phyloP scores from a whole-genome alignment of 331 rosid genomes.

The Ulmus americana region DNA sequence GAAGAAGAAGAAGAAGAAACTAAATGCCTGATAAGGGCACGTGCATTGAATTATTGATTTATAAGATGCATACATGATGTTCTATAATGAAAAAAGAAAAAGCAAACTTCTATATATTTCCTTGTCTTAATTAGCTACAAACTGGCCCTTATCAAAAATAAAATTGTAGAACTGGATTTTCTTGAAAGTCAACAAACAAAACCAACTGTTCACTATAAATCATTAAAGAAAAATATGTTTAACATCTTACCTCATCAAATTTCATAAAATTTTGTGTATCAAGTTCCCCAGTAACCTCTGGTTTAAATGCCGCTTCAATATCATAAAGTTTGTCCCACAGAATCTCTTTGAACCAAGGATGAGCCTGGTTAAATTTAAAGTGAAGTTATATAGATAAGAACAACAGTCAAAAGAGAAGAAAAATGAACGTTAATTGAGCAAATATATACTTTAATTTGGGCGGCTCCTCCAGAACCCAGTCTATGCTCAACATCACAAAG shows the following conservation, averaged over 20 bases:
- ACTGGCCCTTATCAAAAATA: neutral
- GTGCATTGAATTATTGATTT: too few species aligned
- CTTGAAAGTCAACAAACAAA: slow-evolving; percentile 4
- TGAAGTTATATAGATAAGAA: neutral
- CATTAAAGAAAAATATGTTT: neutral
- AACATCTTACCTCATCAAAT: slow-evolving; percentile 39
- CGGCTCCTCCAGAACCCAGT: slow-evolving; percentile 35
- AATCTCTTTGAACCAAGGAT: slow-evolving; percentile 45
- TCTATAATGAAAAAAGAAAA: too few species aligned
- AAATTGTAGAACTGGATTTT: neutral
- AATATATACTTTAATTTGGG: slow-evolving; percentile 34
- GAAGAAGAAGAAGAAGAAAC: too few species aligned
- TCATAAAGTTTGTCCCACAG: slow-evolving; percentile 44
- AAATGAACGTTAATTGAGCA: neutral
- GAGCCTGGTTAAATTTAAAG: slow-evolving; percentile 29
- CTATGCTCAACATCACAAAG: slow-evolving; percentile 46
- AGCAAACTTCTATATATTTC: too few species aligned
- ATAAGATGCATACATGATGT: too few species aligned
- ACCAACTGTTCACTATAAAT: neutral
- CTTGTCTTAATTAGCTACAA: neutral
- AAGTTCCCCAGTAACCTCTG: slow-evolving; percentile 46
- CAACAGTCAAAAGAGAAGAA: neutral
- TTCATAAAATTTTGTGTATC: slow-evolving; percentile 50
- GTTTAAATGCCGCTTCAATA: slow-evolving; percentile 48
- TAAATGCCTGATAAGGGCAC: too few species aligned